Percentiles rank a stretch among this genome's conserved stretches.
phyloP scores from a whole-genome alignment of 1,139 yeast genomes.

The Groenewaldozyma auringiensis region DNA sequence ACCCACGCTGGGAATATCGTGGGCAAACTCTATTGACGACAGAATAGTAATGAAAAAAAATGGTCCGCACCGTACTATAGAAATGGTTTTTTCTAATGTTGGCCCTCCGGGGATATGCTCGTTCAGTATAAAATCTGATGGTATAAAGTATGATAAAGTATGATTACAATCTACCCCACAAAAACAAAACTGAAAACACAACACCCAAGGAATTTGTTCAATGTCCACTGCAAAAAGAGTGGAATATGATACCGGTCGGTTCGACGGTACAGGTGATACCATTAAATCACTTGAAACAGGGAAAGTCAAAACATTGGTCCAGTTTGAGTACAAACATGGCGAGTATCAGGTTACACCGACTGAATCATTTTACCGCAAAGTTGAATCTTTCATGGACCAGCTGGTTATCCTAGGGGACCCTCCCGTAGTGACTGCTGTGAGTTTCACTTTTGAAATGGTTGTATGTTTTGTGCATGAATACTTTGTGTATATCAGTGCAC shows the following conservation, averaged over 20 bases:
- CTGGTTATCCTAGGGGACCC: background rate
- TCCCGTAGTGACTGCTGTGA: background rate
- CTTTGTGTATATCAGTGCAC: background rate
- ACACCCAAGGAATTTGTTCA: no score
- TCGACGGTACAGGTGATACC: no score
- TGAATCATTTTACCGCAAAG: no score
- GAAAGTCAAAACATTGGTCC: no score
- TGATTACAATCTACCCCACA: no score
- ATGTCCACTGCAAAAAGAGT: no score
- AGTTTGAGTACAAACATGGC: no score
- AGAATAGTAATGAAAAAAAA: constrained; percentile 35
- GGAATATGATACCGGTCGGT: no score
- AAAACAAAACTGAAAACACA: no score
- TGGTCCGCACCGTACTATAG: constrained; percentile 27
- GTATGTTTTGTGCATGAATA: background rate
- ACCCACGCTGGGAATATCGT: constrained; percentile 39
- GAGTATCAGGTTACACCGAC: no score
- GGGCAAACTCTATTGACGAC: constrained; percentile 37
- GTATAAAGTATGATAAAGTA: background rate
- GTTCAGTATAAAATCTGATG: constrained; percentile 14
- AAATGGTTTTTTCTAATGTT: constrained; percentile 35
- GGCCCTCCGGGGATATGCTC: constrained; percentile 11
- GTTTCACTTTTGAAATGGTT: background rate
- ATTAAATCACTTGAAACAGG: no score
- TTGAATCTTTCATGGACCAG: no score